Base-by-base conservation (phyloP, 768 basidiomycete species). In the Lyophyllum decastes region DNA sequence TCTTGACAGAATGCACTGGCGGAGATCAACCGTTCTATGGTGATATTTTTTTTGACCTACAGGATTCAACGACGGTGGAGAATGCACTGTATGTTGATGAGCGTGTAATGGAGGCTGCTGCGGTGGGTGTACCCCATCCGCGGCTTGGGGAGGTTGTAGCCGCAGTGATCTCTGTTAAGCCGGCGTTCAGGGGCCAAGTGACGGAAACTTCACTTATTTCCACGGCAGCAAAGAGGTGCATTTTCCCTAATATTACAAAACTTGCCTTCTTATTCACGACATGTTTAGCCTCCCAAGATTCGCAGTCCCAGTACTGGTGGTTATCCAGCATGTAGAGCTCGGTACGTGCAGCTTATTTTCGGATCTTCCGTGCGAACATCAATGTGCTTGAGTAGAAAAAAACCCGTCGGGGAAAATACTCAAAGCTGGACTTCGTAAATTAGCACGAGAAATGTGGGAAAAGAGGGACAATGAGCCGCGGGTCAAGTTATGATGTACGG, bases 221-320 rank as follows among this genome's bases (percentile, higher is more conserved):
- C 22, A 54, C 70, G 24, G 75, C 80, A 24, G 61, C 69, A 50
- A 68, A 72, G 58, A 72, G 70, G 79, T 81, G 16, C 69, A 59
- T 44, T 43, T 33, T n/a, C 12, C 33, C 12, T 34, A 46, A 30
- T 40, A 4, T 38, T 16, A 17, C 54, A 38, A 41, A 10, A 50
- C 19, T 34, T 60, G n/a, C 6, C 3, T 7, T 3, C 4, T 19
- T 17, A 30, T 46, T 64, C 65, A 26, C 12, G 48, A 2, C 55
- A 7, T 34, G 4, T 25, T 40, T 45, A 83, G 82, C 11, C 68
- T 83, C 46, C 81, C 82, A 12, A 69, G 66, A 43, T 82, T 78
- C 58, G 81, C 82, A 21, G 76, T 82, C 17, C 82, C 82, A 2
- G 80, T 78, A 2, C 76, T 83, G 73, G 70, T 83, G n/a, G 27